Evolutionary conservation across 2,329 filamentous ascomycete species (phyloP).

Genomic region (Blumeriella jaapii): DNA sequence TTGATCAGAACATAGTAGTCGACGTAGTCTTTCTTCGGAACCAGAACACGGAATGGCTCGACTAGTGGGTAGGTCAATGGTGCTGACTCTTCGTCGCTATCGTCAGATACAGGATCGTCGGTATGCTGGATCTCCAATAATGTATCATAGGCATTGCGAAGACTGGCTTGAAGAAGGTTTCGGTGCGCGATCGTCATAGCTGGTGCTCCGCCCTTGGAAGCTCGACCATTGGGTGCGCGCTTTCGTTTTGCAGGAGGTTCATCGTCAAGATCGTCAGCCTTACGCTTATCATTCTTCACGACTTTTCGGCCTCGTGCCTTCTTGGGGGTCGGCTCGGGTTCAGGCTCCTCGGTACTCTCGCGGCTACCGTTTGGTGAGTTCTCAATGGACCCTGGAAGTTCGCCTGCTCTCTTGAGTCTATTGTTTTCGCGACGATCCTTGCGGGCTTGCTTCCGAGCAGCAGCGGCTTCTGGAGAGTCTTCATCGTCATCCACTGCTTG

Average conservation of each 20-base stretch:
- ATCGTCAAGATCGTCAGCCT: conserved; percentile 47
- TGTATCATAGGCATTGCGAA: conserved; percentile 66
- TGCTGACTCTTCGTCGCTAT: conserved; percentile 30
- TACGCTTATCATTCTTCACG: conserved; percentile 69
- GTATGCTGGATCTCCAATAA: conserved; percentile 80
- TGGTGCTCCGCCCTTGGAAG: conserved; percentile 34
- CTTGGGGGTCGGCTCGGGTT: conserved; percentile 61
- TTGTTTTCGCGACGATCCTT: conserved; percentile 72
- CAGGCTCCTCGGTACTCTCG: conserved; percentile 72
- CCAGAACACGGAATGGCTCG: conserved; percentile 85
- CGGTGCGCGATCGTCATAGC: conserved; percentile 60
- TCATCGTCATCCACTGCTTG: conserved; percentile 97
- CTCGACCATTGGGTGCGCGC: conserved; percentile 61
- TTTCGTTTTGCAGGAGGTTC: conserved; percentile 71
- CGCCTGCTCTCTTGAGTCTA: conserved; percentile 47
- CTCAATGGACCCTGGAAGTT: conserved; percentile 32
- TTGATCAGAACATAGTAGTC: conserved; percentile 94
- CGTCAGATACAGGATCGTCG: conserved; percentile 42
- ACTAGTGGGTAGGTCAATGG: conserved; percentile 84
- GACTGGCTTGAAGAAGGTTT: conserved; percentile 63
- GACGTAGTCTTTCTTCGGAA: conserved; percentile 77
- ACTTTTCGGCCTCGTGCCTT: conserved; percentile 73
- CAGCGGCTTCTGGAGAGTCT: conserved; percentile 84
- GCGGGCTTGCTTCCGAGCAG: conserved; percentile 76
- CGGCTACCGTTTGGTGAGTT: conserved; percentile 66